These are phyloP conservation scores for Starmerella stellata DNA, from an alignment of 805 yeast genomes.

Conservation along the genomic window DNA sequence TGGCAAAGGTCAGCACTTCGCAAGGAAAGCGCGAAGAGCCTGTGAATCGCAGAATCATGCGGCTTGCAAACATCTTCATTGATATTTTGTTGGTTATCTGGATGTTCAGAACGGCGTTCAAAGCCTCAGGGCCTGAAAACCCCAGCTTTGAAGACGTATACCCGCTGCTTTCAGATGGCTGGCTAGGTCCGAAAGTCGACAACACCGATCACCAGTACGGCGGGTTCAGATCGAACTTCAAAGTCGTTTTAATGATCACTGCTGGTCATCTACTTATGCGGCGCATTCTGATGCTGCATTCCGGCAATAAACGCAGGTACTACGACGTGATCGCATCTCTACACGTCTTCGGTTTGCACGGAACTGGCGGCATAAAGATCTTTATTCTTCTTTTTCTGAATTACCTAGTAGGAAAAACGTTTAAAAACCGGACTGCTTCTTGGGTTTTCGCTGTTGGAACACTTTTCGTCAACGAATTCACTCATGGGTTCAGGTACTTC, in stretches of 20 bases:
- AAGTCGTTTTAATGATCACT: conserved; percentile 39
- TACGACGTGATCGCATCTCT: conserved; percentile 64
- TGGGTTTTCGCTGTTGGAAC: conserved; percentile 74
- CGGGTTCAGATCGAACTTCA: conserved; percentile 68
- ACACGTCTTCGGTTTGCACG: conserved; percentile 61
- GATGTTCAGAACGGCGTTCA: conserved; percentile 66
- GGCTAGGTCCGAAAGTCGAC: conserved; percentile 70
- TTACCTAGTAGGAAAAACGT: conserved; percentile 28
- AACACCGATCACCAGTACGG: conserved; percentile 81
- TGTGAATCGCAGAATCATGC: no score
- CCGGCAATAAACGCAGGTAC: conserved; percentile 23
- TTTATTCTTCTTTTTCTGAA: conserved; percentile 38
- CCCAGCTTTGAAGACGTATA: conserved; percentile 39
- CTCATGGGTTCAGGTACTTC: conserved; percentile 34
- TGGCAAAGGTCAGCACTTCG: background rate
- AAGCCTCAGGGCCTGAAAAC: conserved; percentile 34
- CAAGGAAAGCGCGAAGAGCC: background rate
- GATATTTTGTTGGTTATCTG: background rate
- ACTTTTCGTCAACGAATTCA: conserved; percentile 58
- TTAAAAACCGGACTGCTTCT: conserved; percentile 21
- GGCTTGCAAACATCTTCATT: background rate
- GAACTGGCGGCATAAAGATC: conserved; percentile 50
- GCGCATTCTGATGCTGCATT: conserved; percentile 18
- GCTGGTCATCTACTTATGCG: conserved; percentile 38
- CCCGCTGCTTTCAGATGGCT: conserved; percentile 53